phyloP scores from a whole-genome alignment of 192 early-diverging fungal genomes.

The Backusella luteola region DNA sequence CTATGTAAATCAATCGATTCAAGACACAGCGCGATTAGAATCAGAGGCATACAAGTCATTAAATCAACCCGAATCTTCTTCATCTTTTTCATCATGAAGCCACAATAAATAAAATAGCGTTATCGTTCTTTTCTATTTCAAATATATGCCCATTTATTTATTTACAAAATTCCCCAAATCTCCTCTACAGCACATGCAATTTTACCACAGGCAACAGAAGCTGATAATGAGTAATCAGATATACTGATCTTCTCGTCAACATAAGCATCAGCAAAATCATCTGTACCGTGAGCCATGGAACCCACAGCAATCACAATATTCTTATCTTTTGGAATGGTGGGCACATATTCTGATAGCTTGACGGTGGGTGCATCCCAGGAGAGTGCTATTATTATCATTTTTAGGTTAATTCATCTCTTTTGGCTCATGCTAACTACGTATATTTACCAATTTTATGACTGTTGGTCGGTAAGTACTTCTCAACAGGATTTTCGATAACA shows the following conservation, averaged over 20 bases:
- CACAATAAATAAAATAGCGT: neutral
- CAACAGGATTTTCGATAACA: slow-evolving; percentile 97
- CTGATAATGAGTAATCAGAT: slow-evolving; percentile 94
- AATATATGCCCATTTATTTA: neutral
- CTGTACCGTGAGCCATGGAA: slow-evolving; percentile 94
- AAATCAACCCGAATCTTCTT: neutral
- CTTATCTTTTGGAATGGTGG: slow-evolving; percentile 73
- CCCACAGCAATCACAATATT: slow-evolving; percentile 92
- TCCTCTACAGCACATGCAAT: slow-evolving; percentile 87
- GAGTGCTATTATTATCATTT: slow-evolving; percentile 51
- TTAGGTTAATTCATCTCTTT: neutral
- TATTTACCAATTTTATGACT: slow-evolving; percentile 78
- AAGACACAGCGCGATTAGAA: neutral
- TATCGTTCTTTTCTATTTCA: neutral
- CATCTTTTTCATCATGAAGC: neutral
- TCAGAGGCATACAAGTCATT: slow-evolving; percentile 3
- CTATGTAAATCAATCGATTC: slow-evolving; percentile 16
- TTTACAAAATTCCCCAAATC: slow-evolving; percentile 82
- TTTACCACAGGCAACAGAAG: slow-evolving; percentile 97
- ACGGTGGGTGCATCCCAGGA: slow-evolving; percentile 89
- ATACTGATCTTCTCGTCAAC: slow-evolving; percentile 98
- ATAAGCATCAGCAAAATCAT: slow-evolving; percentile 93
- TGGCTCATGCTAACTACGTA: neutral
- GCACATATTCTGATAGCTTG: slow-evolving; percentile 76
- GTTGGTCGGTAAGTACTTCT: slow-evolving; percentile 92